Evolutionary conservation across 352 stramenopile species (phyloP).

Genomic region (Aphanomyces invadans): DNA sequence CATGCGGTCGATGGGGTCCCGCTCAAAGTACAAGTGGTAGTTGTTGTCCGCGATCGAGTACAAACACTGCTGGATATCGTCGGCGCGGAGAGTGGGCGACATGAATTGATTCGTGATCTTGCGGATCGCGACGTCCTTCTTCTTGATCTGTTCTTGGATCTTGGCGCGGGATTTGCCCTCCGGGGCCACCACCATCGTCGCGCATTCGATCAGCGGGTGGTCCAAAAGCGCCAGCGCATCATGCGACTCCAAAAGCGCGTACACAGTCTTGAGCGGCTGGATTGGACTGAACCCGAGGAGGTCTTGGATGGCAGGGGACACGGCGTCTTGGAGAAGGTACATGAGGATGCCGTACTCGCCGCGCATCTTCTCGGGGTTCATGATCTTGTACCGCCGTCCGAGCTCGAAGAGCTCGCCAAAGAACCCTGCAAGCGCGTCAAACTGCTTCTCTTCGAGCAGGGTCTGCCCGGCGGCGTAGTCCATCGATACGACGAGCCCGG

Average conservation of each 20-base stretch:
- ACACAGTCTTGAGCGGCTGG: constrained; percentile 84
- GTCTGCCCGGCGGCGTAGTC: constrained; percentile 85
- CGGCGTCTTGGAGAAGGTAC: constrained; percentile 89
- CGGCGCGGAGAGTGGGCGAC: constrained; percentile 26
- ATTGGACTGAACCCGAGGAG: constrained; percentile 81
- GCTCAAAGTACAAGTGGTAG: constrained; percentile 92
- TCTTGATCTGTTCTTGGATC: constrained; percentile 90
- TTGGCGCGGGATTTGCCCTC: constrained; percentile 80
- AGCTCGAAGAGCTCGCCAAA: constrained; percentile 92
- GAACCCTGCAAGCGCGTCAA: constrained; percentile 79
- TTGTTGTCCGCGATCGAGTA: constrained; percentile 37
- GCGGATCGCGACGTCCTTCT: constrained; percentile 88
- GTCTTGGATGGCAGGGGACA: constrained; percentile 72
- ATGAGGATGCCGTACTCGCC: constrained; percentile 96
- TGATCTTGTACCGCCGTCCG: constrained; percentile 95
- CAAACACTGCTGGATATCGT: constrained; percentile 30
- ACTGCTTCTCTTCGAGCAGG: constrained; percentile 86
- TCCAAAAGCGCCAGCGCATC: constrained; percentile 66
- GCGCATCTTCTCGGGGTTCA: constrained; percentile 98
- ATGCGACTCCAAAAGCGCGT: constrained; percentile 73
- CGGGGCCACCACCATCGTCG: constrained; percentile 92
- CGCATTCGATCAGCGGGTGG: constrained; percentile 85
- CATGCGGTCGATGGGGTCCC: constrained; percentile 94
- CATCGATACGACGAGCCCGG: constrained; percentile 83
- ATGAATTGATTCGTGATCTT: constrained; percentile 73